These are phyloP conservation scores for Coleophoma crateriformis DNA, from an alignment of 2,329 filamentous ascomycete genomes.

Conservation along the genomic window DNA sequence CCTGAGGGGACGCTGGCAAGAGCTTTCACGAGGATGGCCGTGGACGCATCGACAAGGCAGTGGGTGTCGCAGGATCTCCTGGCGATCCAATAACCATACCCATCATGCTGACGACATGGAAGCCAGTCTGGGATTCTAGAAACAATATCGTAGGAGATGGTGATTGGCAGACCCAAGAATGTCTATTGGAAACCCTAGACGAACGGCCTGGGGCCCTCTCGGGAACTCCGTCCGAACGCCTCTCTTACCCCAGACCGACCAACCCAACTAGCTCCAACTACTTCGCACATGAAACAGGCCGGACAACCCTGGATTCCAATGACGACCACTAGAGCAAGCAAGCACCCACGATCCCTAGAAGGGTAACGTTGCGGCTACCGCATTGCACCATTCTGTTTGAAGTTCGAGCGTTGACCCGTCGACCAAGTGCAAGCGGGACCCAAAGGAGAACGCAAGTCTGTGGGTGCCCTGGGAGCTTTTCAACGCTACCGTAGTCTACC, in stretches of 20 bases:
- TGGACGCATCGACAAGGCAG: not conserved
- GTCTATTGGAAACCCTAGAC: not conserved
- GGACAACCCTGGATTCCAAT: not conserved
- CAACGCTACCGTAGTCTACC: too few species aligned
- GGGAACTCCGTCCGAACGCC: slow-evolving; percentile 1
- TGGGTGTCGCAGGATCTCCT: not conserved
- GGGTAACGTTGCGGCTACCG: too few species aligned
- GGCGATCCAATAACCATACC: not conserved
- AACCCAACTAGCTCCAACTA: not conserved
- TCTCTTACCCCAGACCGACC: not conserved
- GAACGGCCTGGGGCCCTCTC: not conserved
- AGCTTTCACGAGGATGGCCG: not conserved
- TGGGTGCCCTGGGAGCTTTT: too few species aligned
- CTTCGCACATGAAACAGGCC: not conserved
- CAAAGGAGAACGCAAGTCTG: too few species aligned
- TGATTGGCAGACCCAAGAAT: not conserved
- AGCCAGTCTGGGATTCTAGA: not conserved
- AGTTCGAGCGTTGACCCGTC: too few species aligned
- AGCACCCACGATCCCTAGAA: too few species aligned
- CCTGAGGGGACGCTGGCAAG: not conserved
- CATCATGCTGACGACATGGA: not conserved
- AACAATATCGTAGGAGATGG: not conserved
- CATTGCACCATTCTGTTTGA: not conserved
- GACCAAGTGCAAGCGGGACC: too few species aligned
- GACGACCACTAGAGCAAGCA: not conserved